phyloP scores from a whole-genome alignment of 345 rosid genomes.

The Pelargonium nanum region DNA sequence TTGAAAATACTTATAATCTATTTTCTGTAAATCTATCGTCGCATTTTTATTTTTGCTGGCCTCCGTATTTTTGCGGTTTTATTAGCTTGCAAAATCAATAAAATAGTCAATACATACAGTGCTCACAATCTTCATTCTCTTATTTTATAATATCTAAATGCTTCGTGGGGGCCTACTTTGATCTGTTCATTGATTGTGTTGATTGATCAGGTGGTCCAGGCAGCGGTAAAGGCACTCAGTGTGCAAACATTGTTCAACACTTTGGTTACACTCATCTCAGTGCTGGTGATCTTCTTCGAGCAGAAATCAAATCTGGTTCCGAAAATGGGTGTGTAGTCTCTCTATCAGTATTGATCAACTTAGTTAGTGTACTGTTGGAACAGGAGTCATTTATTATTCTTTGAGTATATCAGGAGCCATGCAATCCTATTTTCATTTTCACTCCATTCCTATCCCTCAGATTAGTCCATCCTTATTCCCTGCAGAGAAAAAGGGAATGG shows the following conservation, averaged over 20 bases:
- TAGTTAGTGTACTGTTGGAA: neutral
- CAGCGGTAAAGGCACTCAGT: slow-evolving; percentile 82
- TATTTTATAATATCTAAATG: neutral
- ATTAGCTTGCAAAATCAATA: no score
- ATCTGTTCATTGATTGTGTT: slow-evolving; percentile 5
- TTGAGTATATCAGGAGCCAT: neutral
- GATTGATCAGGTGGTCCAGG: slow-evolving; percentile 77
- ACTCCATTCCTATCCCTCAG: neutral
- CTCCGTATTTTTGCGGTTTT: no score
- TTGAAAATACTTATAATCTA: no score
- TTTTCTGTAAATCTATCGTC: no score
- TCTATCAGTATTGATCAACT: neutral
- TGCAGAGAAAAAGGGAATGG: neutral
- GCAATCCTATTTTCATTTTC: neutral
- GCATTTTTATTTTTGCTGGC: no score
- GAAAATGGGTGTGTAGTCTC: slow-evolving; percentile 48
- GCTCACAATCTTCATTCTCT: neutral
- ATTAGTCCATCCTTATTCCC: neutral
- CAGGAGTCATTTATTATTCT: no score
- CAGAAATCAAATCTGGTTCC: slow-evolving; percentile 64
- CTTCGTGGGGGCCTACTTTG: neutral
- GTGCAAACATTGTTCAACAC: slow-evolving; percentile 48
- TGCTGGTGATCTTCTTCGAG: slow-evolving; percentile 80
- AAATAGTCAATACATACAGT: no score
- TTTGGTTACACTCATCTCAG: slow-evolving; percentile 73